Conservation (phyloP, 495 filamentous ascomycete genomes). For the Bacidia rubella region DNA sequence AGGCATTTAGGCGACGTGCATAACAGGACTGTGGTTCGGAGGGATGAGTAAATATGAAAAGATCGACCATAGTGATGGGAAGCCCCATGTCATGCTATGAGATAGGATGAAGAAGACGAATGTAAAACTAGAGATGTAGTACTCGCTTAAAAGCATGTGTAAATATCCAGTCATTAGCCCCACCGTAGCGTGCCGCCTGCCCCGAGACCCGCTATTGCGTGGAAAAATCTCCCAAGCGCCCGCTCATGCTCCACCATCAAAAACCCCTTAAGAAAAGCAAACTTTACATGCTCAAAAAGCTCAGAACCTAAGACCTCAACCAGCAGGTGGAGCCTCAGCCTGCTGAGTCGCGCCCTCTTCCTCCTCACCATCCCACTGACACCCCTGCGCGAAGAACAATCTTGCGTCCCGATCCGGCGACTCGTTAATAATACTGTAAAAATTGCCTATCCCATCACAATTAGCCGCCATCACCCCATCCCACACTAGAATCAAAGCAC, state of each 20-base stretch:
- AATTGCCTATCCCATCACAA: slow-evolving; percentile 47
- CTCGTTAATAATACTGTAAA: slow-evolving; percentile 70
- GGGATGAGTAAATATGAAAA: too few species aligned
- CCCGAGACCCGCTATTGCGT: too few species aligned
- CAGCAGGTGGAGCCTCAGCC: neutral
- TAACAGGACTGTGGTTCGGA: too few species aligned
- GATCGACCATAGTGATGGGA: too few species aligned
- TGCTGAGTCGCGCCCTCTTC: neutral
- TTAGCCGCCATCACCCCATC: slow-evolving; percentile 4
- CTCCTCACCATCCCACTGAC: slow-evolving; percentile 17
- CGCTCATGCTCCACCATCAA: neutral
- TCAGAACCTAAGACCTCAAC: too few species aligned
- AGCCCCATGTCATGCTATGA: too few species aligned
- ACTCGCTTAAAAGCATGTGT: neutral
- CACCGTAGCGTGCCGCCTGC: too few species aligned
- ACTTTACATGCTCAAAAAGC: neutral
- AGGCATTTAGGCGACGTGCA: too few species aligned
- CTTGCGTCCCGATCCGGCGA: slow-evolving; percentile 45
- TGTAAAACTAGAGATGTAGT: neutral
- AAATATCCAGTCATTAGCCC: neutral
- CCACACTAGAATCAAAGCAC: slow-evolving; percentile 7
- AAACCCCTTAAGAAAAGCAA: neutral
- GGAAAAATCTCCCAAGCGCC: too few species aligned
- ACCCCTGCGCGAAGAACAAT: slow-evolving; percentile 78
- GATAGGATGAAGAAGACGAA: neutral